Conservation (phyloP, 805 yeast genomes). For the Hanseniaspora clermontiae region DNA sequence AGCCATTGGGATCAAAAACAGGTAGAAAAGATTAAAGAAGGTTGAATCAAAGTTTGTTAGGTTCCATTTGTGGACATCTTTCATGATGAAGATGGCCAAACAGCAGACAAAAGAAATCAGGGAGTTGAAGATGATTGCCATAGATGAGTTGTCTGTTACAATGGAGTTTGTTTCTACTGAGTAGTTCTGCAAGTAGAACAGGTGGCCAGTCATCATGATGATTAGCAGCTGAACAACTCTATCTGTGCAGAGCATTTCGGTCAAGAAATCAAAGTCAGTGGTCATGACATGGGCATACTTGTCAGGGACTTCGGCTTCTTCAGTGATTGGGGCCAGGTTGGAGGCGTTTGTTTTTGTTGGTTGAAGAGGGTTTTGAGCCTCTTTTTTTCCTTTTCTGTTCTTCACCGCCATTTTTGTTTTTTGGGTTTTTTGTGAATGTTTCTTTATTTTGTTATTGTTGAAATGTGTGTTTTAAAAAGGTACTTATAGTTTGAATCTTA, state of each 20-base stretch:
- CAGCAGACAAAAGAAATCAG: slow-evolving; percentile 9
- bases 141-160: background rate
- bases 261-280: slow-evolving; percentile 10
- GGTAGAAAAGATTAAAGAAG: slow-evolving; percentile 9
- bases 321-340: too few relatives aligned
- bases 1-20: slow-evolving; percentile 10
- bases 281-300: slow-evolving; percentile 1
- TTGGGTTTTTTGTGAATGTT: background rate
- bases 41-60: slow-evolving; percentile 9
- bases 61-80: background rate
- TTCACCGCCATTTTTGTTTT: background rate
- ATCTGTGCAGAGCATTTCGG: slow-evolving; percentile 13
- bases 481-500: too few relatives aligned
- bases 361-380: background rate
- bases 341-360: background rate
- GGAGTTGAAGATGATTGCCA: slow-evolving; percentile 6
- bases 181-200: slow-evolving; percentile 13
- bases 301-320: background rate
- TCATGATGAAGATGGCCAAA: slow-evolving; percentile 3
- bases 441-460: too few relatives aligned
- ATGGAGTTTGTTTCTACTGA: background rate
- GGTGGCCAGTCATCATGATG: slow-evolving; percentile 10
- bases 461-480: too few relatives aligned
- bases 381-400: background rate
- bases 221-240: slow-evolving; percentile 11